These are phyloP conservation scores for Pythium angustatum DNA, from an alignment of 352 stramenopile species.

Conservation along the genomic window DNA sequence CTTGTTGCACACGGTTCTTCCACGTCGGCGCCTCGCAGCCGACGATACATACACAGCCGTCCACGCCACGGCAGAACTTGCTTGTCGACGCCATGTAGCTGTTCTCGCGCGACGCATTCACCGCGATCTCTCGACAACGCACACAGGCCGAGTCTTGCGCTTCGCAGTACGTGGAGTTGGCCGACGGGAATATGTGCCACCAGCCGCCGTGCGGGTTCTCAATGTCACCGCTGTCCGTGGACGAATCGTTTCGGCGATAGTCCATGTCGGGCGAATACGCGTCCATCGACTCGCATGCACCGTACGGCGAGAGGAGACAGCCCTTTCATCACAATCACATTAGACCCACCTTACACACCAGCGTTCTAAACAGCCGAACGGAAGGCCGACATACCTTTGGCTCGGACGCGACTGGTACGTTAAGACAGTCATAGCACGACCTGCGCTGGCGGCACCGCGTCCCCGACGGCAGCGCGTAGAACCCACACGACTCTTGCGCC, in stretches of 20 bases:
- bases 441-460: slow-evolving; percentile 44
- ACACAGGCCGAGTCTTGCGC: slow-evolving; percentile 43
- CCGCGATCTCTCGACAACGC: slow-evolving; percentile 40
- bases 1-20: slow-evolving; percentile 6
- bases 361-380: too few species aligned
- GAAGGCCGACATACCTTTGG: slow-evolving; percentile 31
- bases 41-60: slow-evolving; percentile 53
- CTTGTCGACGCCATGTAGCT: slow-evolving; percentile 48
- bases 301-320: slow-evolving; percentile 45
- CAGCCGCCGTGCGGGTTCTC: slow-evolving; percentile 31
- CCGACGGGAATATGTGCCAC: slow-evolving; percentile 46
- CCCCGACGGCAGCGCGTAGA: slow-evolving; percentile 41
- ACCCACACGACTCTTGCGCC: slow-evolving; percentile 38
- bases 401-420: slow-evolving; percentile 36
- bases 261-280: slow-evolving; percentile 43
- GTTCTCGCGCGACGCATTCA: slow-evolving; percentile 37
- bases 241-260: slow-evolving; percentile 38
- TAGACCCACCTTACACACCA: too few species aligned
- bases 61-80: slow-evolving; percentile 47
- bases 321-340: slow-evolving; percentile 24
- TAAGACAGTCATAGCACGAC: slow-evolving; percentile 66
- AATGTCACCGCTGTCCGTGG: slow-evolving; percentile 40
- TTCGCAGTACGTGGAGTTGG: slow-evolving; percentile 56
- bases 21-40: slow-evolving; percentile 40
- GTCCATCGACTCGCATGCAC: slow-evolving; percentile 49